phyloP scores from a whole-genome alignment of 1,284 basidiomycete species.

The Gomphus sp. region DNA sequence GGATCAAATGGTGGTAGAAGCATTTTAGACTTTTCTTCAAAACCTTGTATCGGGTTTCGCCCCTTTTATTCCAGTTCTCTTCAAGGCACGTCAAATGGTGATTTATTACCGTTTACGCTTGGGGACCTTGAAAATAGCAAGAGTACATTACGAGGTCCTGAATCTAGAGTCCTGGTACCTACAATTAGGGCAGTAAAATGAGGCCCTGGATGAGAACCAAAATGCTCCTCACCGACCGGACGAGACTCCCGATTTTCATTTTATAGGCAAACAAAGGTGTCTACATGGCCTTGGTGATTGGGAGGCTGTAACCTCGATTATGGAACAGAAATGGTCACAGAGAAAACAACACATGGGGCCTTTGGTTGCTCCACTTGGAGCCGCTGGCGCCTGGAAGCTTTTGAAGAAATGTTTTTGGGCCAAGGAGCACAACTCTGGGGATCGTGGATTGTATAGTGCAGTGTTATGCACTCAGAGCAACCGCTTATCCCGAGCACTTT shows the following conservation, averaged over 20 bases:
- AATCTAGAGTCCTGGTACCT: slow-evolving; percentile 46
- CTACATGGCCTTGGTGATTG: slow-evolving; percentile 53
- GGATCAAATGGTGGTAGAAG: slow-evolving; percentile 42
- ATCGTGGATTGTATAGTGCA: slow-evolving; percentile 50
- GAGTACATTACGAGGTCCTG: slow-evolving; percentile 24
- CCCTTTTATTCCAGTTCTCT: slow-evolving; percentile 52
- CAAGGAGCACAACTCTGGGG: slow-evolving; percentile 47
- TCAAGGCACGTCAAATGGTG: slow-evolving; percentile 19
- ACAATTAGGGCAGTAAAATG: slow-evolving; percentile 52
- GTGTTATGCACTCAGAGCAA: slow-evolving; percentile 48
- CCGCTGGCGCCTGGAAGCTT: slow-evolving; percentile 39
- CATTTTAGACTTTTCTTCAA: slow-evolving; percentile 42
- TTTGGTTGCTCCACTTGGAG: slow-evolving; percentile 47
- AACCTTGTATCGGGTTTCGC: slow-evolving; percentile 49
- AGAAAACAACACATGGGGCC: slow-evolving; percentile 38
- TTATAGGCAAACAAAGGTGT: slow-evolving; percentile 43
- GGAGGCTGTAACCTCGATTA: slow-evolving; percentile 45
- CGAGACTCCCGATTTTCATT: slow-evolving; percentile 17
- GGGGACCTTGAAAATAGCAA: slow-evolving; percentile 38
- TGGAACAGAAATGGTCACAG: slow-evolving; percentile 40
- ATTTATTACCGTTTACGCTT: slow-evolving; percentile 15
- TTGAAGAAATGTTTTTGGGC: slow-evolving; percentile 56
- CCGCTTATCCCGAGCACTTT: slow-evolving; percentile 40
- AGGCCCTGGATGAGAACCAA: slow-evolving; percentile 39
- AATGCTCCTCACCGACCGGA: slow-evolving; percentile 16